Base-by-base conservation (phyloP, 768 basidiomycete species). In the Suillus subaureus region DNA sequence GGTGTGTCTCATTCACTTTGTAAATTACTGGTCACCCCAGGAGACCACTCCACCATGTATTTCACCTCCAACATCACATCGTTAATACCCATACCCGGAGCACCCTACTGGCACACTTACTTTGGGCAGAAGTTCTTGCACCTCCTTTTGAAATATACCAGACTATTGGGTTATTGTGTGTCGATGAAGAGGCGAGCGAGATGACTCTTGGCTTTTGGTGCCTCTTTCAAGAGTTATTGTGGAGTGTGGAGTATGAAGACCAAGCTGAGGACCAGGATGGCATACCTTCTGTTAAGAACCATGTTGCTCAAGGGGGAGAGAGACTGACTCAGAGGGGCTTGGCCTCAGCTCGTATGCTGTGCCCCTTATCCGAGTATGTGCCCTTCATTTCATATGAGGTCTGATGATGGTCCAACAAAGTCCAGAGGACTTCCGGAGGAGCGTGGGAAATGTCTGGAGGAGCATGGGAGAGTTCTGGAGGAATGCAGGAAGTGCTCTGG, bases 181-280 rank as follows among this genome's bases (percentile, higher is more conserved):
- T 86, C 0, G 94, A 96, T 55, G 96, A 96, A 73, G 91, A 93
- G 58, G 89, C 92, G 72, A 95, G 92, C 70, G 94, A 96, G 76
- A 84, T 90, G 82, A 91, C 91, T 3, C 83, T 97, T 3, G 87
- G 87, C 1, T 96, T 96, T 71, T 97, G 96, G 91, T 96, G 93
- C 68, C 79, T 93, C 47, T 85, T 97, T 64, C 95, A 97, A 75
- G 96, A 98, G 73, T 87, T 93, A 1, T 75, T 94, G 31, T 94
- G 92, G 92, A 83, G 79, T 40, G 83, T 83, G 15, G 88, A 90
- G 61, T 88, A 82, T 64, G 85, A 85, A 60, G 70, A 72, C 11
- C 70, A 51, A 33, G 81, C 80, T 12, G 78, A 75, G 2, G 73
- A 71, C 39, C 70, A 69, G 15, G 72, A 72, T 9, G 67, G 65